phyloP scores from a whole-genome alignment of 192 early-diverging fungal species.

The Allomyces macrogynus region DNA sequence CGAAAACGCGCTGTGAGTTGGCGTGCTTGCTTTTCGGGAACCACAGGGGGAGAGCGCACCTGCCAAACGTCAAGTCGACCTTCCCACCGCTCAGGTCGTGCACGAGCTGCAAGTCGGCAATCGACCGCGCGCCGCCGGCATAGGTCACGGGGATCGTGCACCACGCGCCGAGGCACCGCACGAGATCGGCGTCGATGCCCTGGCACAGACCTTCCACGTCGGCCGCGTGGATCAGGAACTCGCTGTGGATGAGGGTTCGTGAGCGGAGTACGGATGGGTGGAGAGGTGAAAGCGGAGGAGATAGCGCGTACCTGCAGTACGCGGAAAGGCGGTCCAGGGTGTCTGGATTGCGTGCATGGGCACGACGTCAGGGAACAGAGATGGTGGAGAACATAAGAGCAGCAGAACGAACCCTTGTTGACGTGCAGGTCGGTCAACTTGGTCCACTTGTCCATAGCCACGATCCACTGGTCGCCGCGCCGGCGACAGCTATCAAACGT shows the following conservation, averaged over 20 bases:
- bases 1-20: background rate
- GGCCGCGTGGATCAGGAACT: slow-evolving; percentile 93
- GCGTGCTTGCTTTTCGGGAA: background rate
- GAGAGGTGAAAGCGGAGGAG: background rate
- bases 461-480: slow-evolving; percentile 52
- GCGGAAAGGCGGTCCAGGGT: slow-evolving; percentile 30
- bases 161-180: slow-evolving; percentile 58
- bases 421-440: slow-evolving; percentile 76
- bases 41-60: slow-evolving; percentile 16
- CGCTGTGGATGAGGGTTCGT: slow-evolving; percentile 16
- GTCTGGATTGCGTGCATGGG: slow-evolving; percentile 13
- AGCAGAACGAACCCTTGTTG: slow-evolving; percentile 27
- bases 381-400: background rate
- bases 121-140: slow-evolving; percentile 63
- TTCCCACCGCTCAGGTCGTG: slow-evolving; percentile 50
- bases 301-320: slow-evolving; percentile 31
- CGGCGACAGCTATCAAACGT: slow-evolving; percentile 42
- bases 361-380: background rate
- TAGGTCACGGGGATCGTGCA: slow-evolving; percentile 77
- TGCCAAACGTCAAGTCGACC: slow-evolving; percentile 86
- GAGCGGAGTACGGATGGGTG: too few species aligned
- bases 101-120: slow-evolving; percentile 62
- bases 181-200: slow-evolving; percentile 79
- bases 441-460: slow-evolving; percentile 98
- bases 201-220: slow-evolving; percentile 93